Percentiles rank a stretch among this genome's conserved stretches.
Evolutionary conservation across 2,329 filamentous ascomycete species (phyloP).

Genomic region (Colletotrichum lentis): DNA sequence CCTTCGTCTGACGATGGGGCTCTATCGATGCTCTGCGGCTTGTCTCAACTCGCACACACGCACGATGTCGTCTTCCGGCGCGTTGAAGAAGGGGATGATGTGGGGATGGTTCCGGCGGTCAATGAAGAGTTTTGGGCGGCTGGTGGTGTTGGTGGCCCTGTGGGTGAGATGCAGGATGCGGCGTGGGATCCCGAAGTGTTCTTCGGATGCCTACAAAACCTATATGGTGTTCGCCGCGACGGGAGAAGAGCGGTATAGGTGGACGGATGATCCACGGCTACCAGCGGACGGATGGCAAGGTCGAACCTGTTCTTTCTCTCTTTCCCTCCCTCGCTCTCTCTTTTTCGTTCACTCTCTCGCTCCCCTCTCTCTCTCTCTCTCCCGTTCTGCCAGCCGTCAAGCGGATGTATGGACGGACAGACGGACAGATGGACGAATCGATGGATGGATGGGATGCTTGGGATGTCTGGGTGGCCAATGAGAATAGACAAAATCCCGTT

Average conservation of each 20-base stretch:
- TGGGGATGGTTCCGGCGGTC: slow-evolving; percentile 24
- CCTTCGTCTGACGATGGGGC: slow-evolving; percentile 4
- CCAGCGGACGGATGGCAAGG: slow-evolving; percentile 33
- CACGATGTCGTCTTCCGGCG: slow-evolving; percentile 36
- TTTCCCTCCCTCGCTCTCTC: neutral
- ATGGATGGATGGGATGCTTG: neutral
- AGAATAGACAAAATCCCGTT: neutral
- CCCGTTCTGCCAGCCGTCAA: neutral
- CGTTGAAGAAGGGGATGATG: slow-evolving; percentile 19
- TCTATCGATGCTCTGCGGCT: slow-evolving; percentile 21
- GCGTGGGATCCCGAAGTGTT: slow-evolving; percentile 29
- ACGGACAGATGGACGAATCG: no score
- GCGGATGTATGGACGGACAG: no score
- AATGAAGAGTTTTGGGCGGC: slow-evolving; percentile 22
- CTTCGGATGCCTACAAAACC: slow-evolving; percentile 23
- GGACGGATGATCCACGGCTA: slow-evolving; percentile 24
- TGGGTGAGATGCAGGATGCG: slow-evolving; percentile 14
- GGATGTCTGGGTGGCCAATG: slow-evolving; percentile 1
- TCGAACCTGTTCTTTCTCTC: slow-evolving; percentile 28
- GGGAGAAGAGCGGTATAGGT: slow-evolving; percentile 32
- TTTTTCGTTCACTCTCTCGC: neutral
- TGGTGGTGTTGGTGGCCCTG: neutral
- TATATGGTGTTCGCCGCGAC: slow-evolving; percentile 9
- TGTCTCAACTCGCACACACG: slow-evolving; percentile 26
- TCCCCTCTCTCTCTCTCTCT: neutral